Evolutionary conservation across 768 basidiomycete genomes (phyloP), one percentile per base, ranked within the genome.

Genomic region (Trametopsis cervina): DNA sequence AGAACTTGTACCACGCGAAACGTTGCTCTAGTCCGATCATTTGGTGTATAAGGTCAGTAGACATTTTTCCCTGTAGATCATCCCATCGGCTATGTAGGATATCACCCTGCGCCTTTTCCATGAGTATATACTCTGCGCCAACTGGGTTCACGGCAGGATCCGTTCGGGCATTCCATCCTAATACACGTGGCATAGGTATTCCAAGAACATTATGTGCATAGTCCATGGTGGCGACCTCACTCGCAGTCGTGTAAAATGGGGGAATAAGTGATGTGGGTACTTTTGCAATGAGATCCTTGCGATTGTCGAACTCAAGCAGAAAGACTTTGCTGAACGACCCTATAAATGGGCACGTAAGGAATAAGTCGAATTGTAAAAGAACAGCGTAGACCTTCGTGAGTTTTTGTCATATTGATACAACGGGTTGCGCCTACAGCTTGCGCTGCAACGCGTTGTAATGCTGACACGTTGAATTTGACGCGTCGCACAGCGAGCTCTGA

Each of bases 141-240:
- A 74, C 75, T 0, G 56, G 65, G 48, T 70, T 72, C 55, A 70
- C 60, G 11, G 57, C 70, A 7, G 29, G 15, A 15, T 33, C 29
- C 1, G 54, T 50, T 17, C 33, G 20, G 20, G 50, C 46, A 26
- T 46, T 46, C 67, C 73, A 74, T 20, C 58, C 67, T 46, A 71
- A 71, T 10, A 74, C 64, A 52, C 66, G 35, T 10, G 73, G 73
- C 29, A 70, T 49, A 53, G 72, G 73, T 49, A 75, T 53, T 47
- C 64, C 66, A 12, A 60, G 51, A 47, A 42, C 57, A 48, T 64
- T 60, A 55, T 70, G 68, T 26, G 69, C 64, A 17, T 67, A 72
- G 29, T 37, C 58, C 63, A 75, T 66, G 4, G 74, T 75, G 17
- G 73, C 73, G 21, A 69, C 72, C 52, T 75, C 74, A 53, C 72